Evolutionary conservation across 805 yeast genomes (phyloP), one percentile per base, ranked within the genome.

Genomic region (Wickerhamomyces xylosicus): DNA sequence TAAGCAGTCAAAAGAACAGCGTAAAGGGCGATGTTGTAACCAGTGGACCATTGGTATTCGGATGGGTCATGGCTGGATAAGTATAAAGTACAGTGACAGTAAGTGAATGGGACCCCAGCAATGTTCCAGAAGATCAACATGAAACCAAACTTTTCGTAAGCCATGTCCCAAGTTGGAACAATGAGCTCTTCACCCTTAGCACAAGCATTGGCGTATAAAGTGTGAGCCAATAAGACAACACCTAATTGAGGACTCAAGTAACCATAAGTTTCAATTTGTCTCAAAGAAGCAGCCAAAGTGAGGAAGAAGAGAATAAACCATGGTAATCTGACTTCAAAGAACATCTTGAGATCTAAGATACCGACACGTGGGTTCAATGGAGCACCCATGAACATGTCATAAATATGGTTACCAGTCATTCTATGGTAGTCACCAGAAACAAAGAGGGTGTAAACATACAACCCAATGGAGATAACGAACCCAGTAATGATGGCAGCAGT

Each of bases 91-190:
- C 94, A 81, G 57, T 87, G 96, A 63, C 97, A 86, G 67, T 92
- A 92, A 33, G 97, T 90, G 77, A 79, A 92, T 36, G 98, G 98
- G 33, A 92, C 98, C 53, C 98, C 98, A 25, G 97, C 96, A 59
- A 92, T 86, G 67, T 92, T 92, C 98, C 98, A 92, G 71, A 92
- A 92, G 52, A 89, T 77, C 48, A 92, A 74, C 97, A 92, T 89
- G 70, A 92, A 92, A n/a, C 98, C 98, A 54, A 92, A 92, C 65
- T 92, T 92, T 62, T 92, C 98, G 62, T 92, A 92, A 25, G 95
- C 96, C 97, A 92, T 90, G 62, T 92, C 98, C 97, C 98, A 92
- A 16, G 95, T 84, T 51, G 97, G 95, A 46, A 89, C 95, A 58
- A 92, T 92, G 52, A 90, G 69, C 60, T 92, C 97, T 64, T 92